Evolutionary conservation across 2,329 filamentous ascomycete genomes (phyloP).

Genomic region (Cladosporium sp.): DNA sequence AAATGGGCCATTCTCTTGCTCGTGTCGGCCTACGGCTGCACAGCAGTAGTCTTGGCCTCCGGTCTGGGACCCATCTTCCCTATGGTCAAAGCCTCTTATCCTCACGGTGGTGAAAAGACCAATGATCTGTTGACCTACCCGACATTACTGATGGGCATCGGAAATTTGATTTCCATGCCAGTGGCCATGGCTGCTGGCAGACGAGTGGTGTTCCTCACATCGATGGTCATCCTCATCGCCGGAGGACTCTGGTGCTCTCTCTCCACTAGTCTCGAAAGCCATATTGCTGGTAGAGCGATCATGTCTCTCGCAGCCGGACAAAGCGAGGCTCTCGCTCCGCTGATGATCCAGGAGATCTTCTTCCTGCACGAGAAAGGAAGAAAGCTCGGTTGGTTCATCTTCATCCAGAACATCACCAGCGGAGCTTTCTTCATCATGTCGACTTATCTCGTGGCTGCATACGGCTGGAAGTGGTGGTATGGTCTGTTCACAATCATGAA

Average conservation of each 20-base stretch:
- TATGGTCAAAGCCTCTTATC: neutral
- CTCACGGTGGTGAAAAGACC: neutral
- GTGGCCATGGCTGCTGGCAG: slow-evolving; percentile 28
- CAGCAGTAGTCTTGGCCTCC: neutral
- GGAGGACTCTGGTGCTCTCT: slow-evolving; percentile 21
- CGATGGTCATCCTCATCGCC: slow-evolving; percentile 23
- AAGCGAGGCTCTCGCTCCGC: slow-evolving; percentile 18
- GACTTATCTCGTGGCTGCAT: neutral
- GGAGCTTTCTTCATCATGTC: neutral
- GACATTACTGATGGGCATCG: slow-evolving; percentile 31
- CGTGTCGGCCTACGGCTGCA: slow-evolving; percentile 10
- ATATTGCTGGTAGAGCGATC: slow-evolving; percentile 26
- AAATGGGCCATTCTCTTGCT: slow-evolving; percentile 14
- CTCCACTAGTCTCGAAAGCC: slow-evolving; percentile 14
- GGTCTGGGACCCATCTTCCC: slow-evolving; percentile 1
- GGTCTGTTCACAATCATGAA: neutral
- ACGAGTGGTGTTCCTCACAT: slow-evolving; percentile 27
- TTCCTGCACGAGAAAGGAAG: slow-evolving; percentile 20
- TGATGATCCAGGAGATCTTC: slow-evolving; percentile 18
- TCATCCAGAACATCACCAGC: neutral
- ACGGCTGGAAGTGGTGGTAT: slow-evolving; percentile 2
- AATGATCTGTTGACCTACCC: slow-evolving; percentile 34
- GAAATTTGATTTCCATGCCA: slow-evolving; percentile 36
- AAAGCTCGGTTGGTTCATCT: neutral
- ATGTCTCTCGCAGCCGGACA: slow-evolving; percentile 25